Evolutionary conservation across 257 asterid species (phyloP).

Genomic region (Solanum tacnaense): DNA sequence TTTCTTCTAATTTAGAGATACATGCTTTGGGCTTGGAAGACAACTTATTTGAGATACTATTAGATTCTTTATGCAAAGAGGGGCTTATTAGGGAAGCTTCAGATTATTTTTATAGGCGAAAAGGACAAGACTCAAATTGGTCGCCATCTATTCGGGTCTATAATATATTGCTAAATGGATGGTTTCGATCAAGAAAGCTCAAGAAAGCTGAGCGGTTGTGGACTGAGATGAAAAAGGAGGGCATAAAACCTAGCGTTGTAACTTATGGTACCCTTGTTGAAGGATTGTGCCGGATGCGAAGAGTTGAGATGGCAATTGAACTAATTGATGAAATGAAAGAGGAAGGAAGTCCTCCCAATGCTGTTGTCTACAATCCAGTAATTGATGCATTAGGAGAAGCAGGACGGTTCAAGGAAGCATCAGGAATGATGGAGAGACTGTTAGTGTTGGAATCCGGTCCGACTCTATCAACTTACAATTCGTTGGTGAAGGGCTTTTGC

Average conservation of each 20-base stretch:
- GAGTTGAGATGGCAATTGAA: slow-evolving; percentile 51
- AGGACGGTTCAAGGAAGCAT: slow-evolving; percentile 69
- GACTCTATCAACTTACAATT: slow-evolving; percentile 66
- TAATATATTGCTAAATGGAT: slow-evolving; percentile 70
- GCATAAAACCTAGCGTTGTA: slow-evolving; percentile 45
- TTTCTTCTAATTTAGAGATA: slow-evolving; percentile 36
- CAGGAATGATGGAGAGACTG: slow-evolving; percentile 61
- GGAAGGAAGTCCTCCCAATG: slow-evolving; percentile 54
- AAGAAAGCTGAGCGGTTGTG: slow-evolving; percentile 53
- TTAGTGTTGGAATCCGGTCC: slow-evolving; percentile 63
- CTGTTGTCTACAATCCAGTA: slow-evolving; percentile 60
- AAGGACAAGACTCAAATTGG: slow-evolving; percentile 43
- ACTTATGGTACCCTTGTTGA: slow-evolving; percentile 83
- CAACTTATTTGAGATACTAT: slow-evolving; percentile 45
- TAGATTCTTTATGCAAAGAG: slow-evolving; percentile 82
- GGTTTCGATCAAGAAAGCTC: slow-evolving; percentile 54
- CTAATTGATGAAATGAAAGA: slow-evolving; percentile 48
- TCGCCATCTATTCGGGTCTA: slow-evolving; percentile 38
- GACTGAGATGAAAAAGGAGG: slow-evolving; percentile 53
- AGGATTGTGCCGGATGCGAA: slow-evolving; percentile 61
- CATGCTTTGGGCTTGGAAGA: slow-evolving; percentile 17
- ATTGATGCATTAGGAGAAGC: slow-evolving; percentile 86
- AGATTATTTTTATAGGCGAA: slow-evolving; percentile 34
- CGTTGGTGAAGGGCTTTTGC: slow-evolving; percentile 78
- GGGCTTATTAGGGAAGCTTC: slow-evolving; percentile 61